A percentile compares a stretch with the other conserved stretches of the same genome.
Evolutionary conservation across 129 eudicot species (phyloP).

Genomic region (Flaveria bidentis): DNA sequence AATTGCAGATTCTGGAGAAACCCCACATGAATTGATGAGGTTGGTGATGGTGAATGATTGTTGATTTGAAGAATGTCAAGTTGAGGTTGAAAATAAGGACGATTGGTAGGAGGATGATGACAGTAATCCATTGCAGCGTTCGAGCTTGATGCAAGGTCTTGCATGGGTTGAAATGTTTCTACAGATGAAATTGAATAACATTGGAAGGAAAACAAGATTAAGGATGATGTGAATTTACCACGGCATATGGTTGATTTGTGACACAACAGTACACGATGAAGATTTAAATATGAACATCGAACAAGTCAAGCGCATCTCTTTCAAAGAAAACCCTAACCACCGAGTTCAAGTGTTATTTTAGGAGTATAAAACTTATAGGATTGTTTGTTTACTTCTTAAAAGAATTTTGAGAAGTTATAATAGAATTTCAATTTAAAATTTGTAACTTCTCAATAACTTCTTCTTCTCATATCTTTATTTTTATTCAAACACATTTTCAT

Average conservation of each 20-base stretch:
- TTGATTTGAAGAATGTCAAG: constrained; percentile 15
- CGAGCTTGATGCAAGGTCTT: constrained; percentile 16
- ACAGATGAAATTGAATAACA: constrained; percentile 31
- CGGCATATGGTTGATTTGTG: constrained; percentile 6
- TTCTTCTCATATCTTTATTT: too few species aligned
- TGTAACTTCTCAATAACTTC: too few species aligned
- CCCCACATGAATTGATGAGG: constrained; percentile 55
- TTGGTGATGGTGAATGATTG: constrained; percentile 37
- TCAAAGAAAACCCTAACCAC: constrained; percentile 19
- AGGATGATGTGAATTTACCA: constrained; percentile 12
- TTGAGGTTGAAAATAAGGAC: constrained; percentile 3
- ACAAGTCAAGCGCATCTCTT: constrained; percentile 6
- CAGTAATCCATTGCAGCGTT: constrained; percentile 2
- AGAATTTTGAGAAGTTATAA: too few species aligned
- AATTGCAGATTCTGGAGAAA: constrained; percentile 40
- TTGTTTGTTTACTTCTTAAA: too few species aligned
- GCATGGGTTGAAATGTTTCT: constrained; percentile 10
- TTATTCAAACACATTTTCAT: too few species aligned
- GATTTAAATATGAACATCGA: background rate
- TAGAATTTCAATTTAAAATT: too few species aligned
- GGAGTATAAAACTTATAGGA: too few species aligned
- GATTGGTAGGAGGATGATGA: background rate
- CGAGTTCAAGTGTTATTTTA: too few species aligned
- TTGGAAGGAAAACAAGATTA: constrained; percentile 22
- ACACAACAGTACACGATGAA: constrained; percentile 5